phyloP scores from a whole-genome alignment of 768 basidiomycete genomes.

The Kwoniella newhampshirensis region DNA sequence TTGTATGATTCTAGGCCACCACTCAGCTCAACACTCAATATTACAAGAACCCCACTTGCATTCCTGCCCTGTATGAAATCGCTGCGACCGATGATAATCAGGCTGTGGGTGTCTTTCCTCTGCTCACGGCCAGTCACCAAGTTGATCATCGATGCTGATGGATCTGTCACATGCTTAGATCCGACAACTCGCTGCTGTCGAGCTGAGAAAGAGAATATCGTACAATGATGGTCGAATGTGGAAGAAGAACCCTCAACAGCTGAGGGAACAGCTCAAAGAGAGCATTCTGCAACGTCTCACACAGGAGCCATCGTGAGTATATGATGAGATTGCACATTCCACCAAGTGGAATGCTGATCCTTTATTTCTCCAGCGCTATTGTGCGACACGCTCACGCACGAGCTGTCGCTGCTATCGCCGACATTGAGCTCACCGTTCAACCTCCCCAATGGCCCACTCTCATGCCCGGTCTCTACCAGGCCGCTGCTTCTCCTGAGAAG shows the following conservation, averaged over 20 bases:
- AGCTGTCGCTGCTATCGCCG: conserved; percentile 87
- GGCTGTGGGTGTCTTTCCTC: conserved; percentile 71
- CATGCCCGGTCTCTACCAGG: conserved; percentile 78
- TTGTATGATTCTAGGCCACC: conserved; percentile 68
- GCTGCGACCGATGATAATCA: conserved; percentile 79
- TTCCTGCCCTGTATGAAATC: conserved; percentile 84
- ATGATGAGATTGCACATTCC: too few species aligned
- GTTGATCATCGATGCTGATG: too few species aligned
- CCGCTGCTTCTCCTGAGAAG: conserved; percentile 67
- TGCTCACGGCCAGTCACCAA: too few species aligned
- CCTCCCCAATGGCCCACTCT: conserved; percentile 71
- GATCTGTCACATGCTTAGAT: conserved; percentile 65
- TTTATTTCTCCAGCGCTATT: conserved; percentile 63
- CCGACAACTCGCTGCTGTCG: conserved; percentile 94
- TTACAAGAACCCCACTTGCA: conserved; percentile 87
- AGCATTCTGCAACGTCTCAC: conserved; percentile 77
- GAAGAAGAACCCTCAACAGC: conserved; percentile 65
- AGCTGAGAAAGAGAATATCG: conserved; percentile 86
- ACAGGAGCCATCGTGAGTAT: conserved; percentile 72
- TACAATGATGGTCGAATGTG: conserved; percentile 79
- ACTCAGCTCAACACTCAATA: conserved; percentile 84
- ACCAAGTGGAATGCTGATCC: not conserved
- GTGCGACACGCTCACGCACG: conserved; percentile 92
- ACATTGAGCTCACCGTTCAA: conserved; percentile 67
- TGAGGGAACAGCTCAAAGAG: conserved; percentile 79